These are phyloP conservation scores for Ganoderma sinense DNA, from an alignment of 1,284 basidiomycete genomes.

Conservation along the genomic window DNA sequence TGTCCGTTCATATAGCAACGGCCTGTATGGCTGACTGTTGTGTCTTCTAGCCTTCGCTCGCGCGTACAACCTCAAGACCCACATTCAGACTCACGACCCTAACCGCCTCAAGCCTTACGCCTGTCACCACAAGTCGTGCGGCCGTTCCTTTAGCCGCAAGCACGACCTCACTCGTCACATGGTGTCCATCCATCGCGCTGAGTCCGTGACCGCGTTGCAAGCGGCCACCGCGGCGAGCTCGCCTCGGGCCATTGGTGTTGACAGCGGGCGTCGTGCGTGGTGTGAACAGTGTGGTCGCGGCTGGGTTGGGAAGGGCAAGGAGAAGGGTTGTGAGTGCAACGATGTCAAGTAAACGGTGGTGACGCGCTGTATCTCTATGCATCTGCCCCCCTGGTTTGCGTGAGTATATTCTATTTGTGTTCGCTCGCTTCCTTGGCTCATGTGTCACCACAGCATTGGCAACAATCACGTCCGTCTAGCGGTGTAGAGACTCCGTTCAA, in stretches of 20 bases:
- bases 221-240: slow-evolving; percentile 34
- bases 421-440: slow-evolving; percentile 3
- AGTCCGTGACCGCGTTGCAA: slow-evolving; percentile 48
- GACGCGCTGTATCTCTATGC: slow-evolving; percentile 11
- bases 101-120: slow-evolving; percentile 86
- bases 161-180: slow-evolving; percentile 89
- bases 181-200: slow-evolving; percentile 84
- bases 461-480: slow-evolving; percentile 45
- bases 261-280: slow-evolving; percentile 67
- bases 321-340: slow-evolving; percentile 66
- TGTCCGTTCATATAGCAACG: slow-evolving; percentile 21
- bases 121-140: slow-evolving; percentile 83
- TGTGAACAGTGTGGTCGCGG: slow-evolving; percentile 80
- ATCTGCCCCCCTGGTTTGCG: slow-evolving; percentile 35
- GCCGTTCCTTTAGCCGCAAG: slow-evolving; percentile 88
- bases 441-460: slow-evolving; percentile 30
- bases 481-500: slow-evolving; percentile 31
- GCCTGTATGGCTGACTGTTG: slow-evolving; percentile 24
- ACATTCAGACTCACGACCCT: slow-evolving; percentile 90
- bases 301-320: slow-evolving; percentile 65
- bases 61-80: slow-evolving; percentile 92
- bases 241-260: slow-evolving; percentile 60
- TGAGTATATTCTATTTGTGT: slow-evolving; percentile 29
- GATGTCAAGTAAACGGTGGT: slow-evolving; percentile 63
- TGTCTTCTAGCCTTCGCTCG: slow-evolving; percentile 75